Evolutionary conservation across 495 filamentous ascomycete species (phyloP).

Genomic region (Delitschia confertaspora): DNA sequence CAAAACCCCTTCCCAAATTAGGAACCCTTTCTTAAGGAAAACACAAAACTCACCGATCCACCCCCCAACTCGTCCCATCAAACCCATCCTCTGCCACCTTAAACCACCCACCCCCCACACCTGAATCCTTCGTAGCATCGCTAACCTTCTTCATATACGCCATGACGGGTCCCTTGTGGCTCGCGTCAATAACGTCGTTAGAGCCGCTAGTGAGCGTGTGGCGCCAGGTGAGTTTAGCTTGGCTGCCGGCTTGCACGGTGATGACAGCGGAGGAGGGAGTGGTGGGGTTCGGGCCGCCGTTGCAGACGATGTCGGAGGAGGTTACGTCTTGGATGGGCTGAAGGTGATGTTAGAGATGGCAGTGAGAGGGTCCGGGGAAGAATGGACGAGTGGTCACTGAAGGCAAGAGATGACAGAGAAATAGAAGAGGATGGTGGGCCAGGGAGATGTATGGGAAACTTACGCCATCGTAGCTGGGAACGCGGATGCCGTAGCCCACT

Average conservation of each 20-base stretch:
- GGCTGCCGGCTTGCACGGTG: slow-evolving; percentile 37
- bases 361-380: too few species aligned
- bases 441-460: slow-evolving; percentile 1
- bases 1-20: too few species aligned
- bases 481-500: slow-evolving; percentile 41
- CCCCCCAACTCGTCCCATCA: slow-evolving; percentile 44
- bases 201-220: slow-evolving; percentile 42
- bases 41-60: too few species aligned
- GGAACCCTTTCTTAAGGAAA: too few species aligned
- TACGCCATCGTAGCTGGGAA: slow-evolving; percentile 44
- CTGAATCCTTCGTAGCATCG: slow-evolving; percentile 12
- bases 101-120: slow-evolving; percentile 19
- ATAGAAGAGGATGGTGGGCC: too few species aligned
- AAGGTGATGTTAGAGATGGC: neutral
- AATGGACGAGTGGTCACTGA: neutral
- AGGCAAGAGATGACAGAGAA: neutral
- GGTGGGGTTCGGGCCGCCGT: slow-evolving; percentile 34
- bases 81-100: slow-evolving; percentile 17
- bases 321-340: slow-evolving; percentile 43
- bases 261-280: slow-evolving; percentile 30
- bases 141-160: slow-evolving; percentile 22
- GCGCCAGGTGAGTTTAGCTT: slow-evolving; percentile 41
- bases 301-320: slow-evolving; percentile 30
- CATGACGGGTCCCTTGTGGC: slow-evolving; percentile 38
- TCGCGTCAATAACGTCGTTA: slow-evolving; percentile 43